Conservation (phyloP, 306 rosid genomes). For the Benincasa hispida region DNA sequence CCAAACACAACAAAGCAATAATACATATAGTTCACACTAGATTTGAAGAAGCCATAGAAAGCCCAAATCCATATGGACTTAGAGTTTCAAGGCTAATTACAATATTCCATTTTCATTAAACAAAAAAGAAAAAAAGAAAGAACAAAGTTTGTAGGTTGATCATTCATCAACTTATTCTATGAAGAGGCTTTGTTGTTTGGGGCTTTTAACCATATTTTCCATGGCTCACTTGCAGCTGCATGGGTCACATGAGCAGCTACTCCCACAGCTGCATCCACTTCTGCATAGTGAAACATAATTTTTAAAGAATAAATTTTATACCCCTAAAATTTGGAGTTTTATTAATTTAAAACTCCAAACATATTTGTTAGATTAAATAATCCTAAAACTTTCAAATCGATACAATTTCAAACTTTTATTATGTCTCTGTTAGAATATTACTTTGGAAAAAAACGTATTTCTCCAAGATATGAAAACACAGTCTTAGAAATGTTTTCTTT, state of each 20-base stretch:
- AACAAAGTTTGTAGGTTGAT: background rate
- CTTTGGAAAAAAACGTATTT: too few relatives aligned
- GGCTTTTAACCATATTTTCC: background rate
- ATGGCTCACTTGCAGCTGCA: background rate
- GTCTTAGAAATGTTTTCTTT: too few relatives aligned
- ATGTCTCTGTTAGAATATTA: too few relatives aligned
- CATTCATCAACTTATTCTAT: background rate
- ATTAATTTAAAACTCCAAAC: too few relatives aligned
- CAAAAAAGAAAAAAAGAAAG: background rate
- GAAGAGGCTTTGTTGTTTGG: background rate
- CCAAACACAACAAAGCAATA: background rate
- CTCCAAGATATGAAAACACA: too few relatives aligned
- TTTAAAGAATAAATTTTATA: too few relatives aligned
- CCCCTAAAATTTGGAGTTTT: too few relatives aligned
- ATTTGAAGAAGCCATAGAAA: background rate
- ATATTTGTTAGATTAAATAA: too few relatives aligned
- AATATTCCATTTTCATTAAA: background rate
- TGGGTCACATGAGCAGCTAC: constrained; percentile 4
- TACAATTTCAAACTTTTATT: too few relatives aligned
- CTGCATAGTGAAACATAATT: background rate
- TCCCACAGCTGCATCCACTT: background rate
- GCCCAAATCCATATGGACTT: background rate
- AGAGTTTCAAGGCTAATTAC: background rate
- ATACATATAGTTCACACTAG: background rate
- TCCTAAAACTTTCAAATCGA: too few relatives aligned